Base-by-base conservation (phyloP, 1,284 basidiomycete species). In the Microstroma glucosiphilum region DNA sequence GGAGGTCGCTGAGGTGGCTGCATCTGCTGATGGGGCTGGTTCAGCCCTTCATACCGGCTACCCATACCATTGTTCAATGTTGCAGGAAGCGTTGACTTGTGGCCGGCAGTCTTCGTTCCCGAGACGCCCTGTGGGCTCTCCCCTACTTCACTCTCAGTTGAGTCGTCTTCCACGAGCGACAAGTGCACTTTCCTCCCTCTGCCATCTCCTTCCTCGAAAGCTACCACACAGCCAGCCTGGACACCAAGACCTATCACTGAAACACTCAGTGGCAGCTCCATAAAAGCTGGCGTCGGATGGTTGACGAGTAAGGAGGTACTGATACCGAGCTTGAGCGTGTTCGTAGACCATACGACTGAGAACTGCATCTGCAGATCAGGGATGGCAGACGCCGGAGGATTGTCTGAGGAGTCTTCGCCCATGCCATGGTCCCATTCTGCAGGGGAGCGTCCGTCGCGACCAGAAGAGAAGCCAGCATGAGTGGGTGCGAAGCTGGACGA, bases 271-370 rank as follows among this genome's bases (percentile, higher is more conserved):
- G 96, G 96, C 19, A 99, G 84, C 7, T 89, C 87, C 92, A 98
- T 96, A 83, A 99, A 97, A 73, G 89, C 86, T 0, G 88, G 86
- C 0, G 90, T 90, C 0, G 94, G 93, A 79, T 97, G 96, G 82
- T 97, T 96, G 80, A 99, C 92, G 67, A 92, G 86, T 19, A 98
- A 84, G 11, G 90, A 91, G 0, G 94, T 97, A n/a, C 88, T 86
- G 66, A 99, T 84, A 1, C 89, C 89, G 40, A 84, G 72, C 4
- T 80, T 67, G 41, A 79, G 63, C 0, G 69, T 69, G 11, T 64
- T 69, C 0, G 70, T 78, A 8, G 63, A 66, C 76, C 76, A 79
- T 2, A 65, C 40, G 12, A 77, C 66, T 7, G 68, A 65, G n/a
- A 77, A 51, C 2, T 70, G 75, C 59, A 69, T 63, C 58, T 76